Evolutionary conservation across 768 basidiomycete species (phyloP), one percentile per base, ranked within the genome.

Genomic region (Hypholoma fasciculare): DNA sequence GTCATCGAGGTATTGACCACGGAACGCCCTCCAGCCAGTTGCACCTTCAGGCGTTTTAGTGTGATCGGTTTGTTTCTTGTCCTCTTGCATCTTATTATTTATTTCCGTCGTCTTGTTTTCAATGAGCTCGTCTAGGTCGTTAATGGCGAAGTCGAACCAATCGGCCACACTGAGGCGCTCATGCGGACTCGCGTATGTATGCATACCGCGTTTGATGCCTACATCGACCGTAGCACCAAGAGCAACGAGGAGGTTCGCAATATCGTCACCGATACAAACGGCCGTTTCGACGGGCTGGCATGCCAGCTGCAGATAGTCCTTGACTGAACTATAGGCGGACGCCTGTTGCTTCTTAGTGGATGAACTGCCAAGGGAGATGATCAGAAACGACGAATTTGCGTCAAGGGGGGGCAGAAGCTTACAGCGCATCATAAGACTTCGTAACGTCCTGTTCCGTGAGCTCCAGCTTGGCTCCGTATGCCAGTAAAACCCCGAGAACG

Each of bases 231-330:
- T 65, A 11, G 72, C 75, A 2, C 76, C 77, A 12, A 78, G 64
- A 16, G 72, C 66, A 4, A 76, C 59, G n/a, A 80, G 71, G 7
- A 80, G 66, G 16, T 74, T 72, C 3, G 71, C 61, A 11, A 79
- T 49, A 37, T 80, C 74, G 64, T 80, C 76, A 57, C 70, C 66
- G 6, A 61, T 54, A 1, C 51, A 43, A n/a, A 79, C 52, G 2
- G 77, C 76, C 30, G 70, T 68, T 60, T 82, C 79, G 6, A 77
- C 39, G 2, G 79, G 76, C n/a, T 65, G 63, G 50, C 62, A 64
- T 0, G 68, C 68, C 4, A 68, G 52, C 14, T 72, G 49, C 9
- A 76, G 60, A 40, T 67, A 67, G 46, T 70, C 69, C 8, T 60
- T 66, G 30, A 64, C 49, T 13, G 52, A 37, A 17, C 63, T 64